Evolutionary conservation across 1,284 basidiomycete genomes (phyloP).

Genomic region (Waitea zeae): DNA sequence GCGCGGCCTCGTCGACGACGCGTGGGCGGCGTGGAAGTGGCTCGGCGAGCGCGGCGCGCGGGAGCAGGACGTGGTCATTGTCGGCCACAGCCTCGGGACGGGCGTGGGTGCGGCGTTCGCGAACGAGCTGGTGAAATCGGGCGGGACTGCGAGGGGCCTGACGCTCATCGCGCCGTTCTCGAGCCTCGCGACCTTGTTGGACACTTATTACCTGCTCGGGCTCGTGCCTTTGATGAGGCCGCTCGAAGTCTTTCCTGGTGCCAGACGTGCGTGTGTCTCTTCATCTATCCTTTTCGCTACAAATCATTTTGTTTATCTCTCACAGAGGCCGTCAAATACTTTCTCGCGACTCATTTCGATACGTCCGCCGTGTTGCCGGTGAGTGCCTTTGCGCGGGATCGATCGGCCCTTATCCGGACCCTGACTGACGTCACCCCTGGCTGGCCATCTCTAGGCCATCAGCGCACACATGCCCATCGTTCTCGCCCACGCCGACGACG

Average conservation of each 20-base stretch:
- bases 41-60: conserved; percentile 34
- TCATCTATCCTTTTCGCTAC: conserved; percentile 3
- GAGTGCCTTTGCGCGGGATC: conserved; percentile 8
- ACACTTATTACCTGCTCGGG: conserved; percentile 58
- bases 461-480: conserved; percentile 55
- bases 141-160: conserved; percentile 35
- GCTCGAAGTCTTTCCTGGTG: conserved; percentile 49
- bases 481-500: conserved; percentile 67
- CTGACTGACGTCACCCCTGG: too few species aligned
- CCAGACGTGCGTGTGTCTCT: conserved; percentile 40
- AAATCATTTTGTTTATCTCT: background rate
- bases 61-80: conserved; percentile 43
- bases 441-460: too few species aligned
- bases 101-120: conserved; percentile 54
- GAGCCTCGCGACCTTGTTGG: conserved; percentile 42
- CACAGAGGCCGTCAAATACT: conserved; percentile 36
- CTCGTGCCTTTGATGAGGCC: conserved; percentile 57
- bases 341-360: conserved; percentile 50
- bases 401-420: conserved; percentile 2
- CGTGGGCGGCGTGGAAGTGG: conserved; percentile 71
- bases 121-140: conserved; percentile 36
- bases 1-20: conserved; percentile 59
- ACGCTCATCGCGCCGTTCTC: conserved; percentile 70
- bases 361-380: conserved; percentile 43
- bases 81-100: conserved; percentile 76